Percentiles rank a stretch among this genome's conserved stretches.
Evolutionary conservation across 1,284 basidiomycete genomes (phyloP).

Genomic region (Cerrena zonata): DNA sequence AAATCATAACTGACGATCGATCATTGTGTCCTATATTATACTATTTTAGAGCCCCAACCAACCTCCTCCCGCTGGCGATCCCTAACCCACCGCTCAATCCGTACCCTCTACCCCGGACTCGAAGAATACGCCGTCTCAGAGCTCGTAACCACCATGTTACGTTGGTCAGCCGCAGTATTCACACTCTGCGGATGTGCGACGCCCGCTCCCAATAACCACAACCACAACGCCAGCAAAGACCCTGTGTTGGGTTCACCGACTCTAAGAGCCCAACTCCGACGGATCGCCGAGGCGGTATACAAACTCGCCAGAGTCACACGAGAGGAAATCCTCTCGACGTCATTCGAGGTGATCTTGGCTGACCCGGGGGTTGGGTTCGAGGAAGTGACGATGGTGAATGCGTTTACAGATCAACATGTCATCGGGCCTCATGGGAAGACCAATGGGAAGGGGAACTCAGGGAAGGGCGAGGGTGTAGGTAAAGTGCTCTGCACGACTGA

Average conservation of each 20-base stretch:
- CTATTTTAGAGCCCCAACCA: constrained; percentile 66
- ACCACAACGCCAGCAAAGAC: constrained; percentile 7
- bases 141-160: constrained; percentile 62
- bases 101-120: constrained; percentile 59
- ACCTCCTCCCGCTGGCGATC: constrained; percentile 71
- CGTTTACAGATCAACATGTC: constrained; percentile 60
- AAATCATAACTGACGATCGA: constrained; percentile 1
- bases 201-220: constrained; percentile 24
- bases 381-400: constrained; percentile 53
- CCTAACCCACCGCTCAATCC: constrained; percentile 61
- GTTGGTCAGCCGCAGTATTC: constrained; percentile 64
- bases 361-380: constrained; percentile 49
- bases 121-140: constrained; percentile 60
- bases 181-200: constrained; percentile 50
- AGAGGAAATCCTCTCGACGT: constrained; percentile 68
- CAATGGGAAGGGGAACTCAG: constrained; percentile 6
- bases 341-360: constrained; percentile 59
- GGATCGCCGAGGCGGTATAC: constrained; percentile 57
- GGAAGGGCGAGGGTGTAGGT: constrained; percentile 8
- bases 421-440: constrained; percentile 34
- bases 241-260: constrained; percentile 28
- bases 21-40: no score
- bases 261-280: constrained; percentile 53
- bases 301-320: constrained; percentile 53
- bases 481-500: constrained; percentile 63